These are phyloP conservation scores for Inga leiocalycina DNA, from an alignment of 306 rosid species.

Conservation along the genomic window DNA sequence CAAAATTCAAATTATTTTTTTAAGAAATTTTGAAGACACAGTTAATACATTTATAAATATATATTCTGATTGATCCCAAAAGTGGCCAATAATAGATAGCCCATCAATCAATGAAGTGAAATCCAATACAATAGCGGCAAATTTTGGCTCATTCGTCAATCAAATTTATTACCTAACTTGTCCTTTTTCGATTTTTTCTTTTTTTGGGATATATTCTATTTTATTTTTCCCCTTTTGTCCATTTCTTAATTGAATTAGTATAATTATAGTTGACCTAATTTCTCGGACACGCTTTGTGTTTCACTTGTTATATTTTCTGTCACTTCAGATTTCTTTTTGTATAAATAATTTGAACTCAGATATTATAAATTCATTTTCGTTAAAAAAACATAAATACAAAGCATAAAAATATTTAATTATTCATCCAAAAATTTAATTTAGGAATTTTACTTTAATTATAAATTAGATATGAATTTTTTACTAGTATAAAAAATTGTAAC, in stretches of 20 bases:
- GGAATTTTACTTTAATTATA: no score
- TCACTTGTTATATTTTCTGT: neutral
- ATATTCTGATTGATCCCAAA: neutral
- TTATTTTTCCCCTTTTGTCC: neutral
- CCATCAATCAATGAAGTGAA: neutral
- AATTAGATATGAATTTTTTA: no score
- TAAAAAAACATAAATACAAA: neutral
- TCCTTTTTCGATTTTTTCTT: neutral
- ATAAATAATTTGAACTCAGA: neutral
- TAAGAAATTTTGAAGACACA: neutral
- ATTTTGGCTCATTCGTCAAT: neutral
- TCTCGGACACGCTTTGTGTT: neutral
- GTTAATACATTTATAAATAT: neutral
- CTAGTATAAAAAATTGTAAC: no score
- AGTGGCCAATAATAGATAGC: neutral
- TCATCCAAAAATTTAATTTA: neutral
- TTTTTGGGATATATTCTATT: neutral
- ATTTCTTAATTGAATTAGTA: neutral
- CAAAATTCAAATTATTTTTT: neutral
- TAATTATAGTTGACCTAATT: neutral
- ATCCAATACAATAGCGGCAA: neutral
- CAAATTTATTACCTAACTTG: neutral
- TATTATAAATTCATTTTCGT: neutral
- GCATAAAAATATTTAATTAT: neutral
- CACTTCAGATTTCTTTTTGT: neutral